Percentiles rank a stretch among this genome's conserved stretches.
phyloP scores from a whole-genome alignment of 179 eudicot genomes.

The Beta lomatogona region DNA sequence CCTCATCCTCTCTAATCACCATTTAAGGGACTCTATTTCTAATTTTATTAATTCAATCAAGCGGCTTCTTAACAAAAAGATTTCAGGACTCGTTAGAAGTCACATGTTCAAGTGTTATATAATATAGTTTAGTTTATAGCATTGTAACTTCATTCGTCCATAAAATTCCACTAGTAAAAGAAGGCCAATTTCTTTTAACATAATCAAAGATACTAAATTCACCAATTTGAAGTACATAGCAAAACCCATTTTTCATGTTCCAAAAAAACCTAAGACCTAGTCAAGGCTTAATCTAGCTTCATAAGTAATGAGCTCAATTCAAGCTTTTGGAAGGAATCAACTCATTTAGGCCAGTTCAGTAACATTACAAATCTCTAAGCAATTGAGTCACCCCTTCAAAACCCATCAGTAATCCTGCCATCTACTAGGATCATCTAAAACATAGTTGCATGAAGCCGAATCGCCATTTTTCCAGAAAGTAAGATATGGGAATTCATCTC shows the following conservation, averaged over 20 bases:
- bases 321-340: neutral
- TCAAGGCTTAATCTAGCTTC: neutral
- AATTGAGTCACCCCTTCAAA: too few relatives aligned
- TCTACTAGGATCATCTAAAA: neutral
- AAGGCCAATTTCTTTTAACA: neutral
- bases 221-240: neutral
- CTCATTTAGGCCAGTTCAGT: neutral
- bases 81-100: too few relatives aligned
- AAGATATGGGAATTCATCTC: neutral
- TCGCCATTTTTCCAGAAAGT: neutral
- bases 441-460: slow-evolving; percentile 4
- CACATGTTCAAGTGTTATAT: too few relatives aligned
- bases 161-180: too few relatives aligned
- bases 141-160: too few relatives aligned
- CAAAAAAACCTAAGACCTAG: neutral
- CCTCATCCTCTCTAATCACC: neutral
- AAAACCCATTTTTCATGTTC: neutral
- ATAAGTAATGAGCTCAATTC: neutral
- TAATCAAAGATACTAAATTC: neutral
- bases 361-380: too few relatives aligned
- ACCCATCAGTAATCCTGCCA: neutral
- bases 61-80: too few relatives aligned
- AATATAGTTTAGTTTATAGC: too few relatives aligned
- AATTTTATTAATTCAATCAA: too few relatives aligned
- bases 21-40: too few relatives aligned